Conservation (phyloP, 352 stramenopile genomes). For the Aphanomyces invadans region DNA sequence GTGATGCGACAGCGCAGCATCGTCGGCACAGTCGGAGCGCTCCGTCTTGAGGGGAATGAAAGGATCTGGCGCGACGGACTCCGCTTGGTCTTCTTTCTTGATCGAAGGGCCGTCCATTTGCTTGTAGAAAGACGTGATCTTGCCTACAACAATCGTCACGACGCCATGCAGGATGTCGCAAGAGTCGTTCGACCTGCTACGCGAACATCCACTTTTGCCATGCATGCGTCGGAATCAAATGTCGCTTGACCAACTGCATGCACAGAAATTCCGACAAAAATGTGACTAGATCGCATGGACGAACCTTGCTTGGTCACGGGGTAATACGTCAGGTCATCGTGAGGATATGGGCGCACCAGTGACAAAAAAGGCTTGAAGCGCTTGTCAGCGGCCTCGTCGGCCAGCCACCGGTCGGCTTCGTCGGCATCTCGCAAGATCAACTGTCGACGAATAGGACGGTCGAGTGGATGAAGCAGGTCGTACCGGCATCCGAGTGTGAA, state of each 20-base stretch:
- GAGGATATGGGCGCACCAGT: constrained; percentile 44
- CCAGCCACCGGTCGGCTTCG: constrained; percentile 52
- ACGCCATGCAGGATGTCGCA: background rate
- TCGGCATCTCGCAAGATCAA: constrained; percentile 60
- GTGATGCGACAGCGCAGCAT: no score
- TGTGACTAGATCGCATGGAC: background rate
- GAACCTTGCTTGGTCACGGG: constrained; percentile 67
- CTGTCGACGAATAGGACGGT: constrained; percentile 28
- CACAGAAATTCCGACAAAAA: background rate
- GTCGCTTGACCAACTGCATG: constrained; percentile 56
- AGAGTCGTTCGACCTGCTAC: constrained; percentile 46
- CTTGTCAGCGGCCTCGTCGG: constrained; percentile 44
- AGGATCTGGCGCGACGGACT: no score
- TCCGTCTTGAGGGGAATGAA: no score
- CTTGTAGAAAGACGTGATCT: constrained; percentile 63
- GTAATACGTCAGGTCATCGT: constrained; percentile 56
- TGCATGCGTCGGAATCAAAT: constrained; percentile 65
- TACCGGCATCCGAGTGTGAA: constrained; percentile 84
- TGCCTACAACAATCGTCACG: constrained; percentile 28
- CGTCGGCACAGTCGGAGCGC: no score
- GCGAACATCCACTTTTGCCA: constrained; percentile 70
- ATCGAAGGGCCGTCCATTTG: constrained; percentile 29
- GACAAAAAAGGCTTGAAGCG: constrained; percentile 31
- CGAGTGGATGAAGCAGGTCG: background rate
- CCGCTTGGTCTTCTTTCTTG: background rate